A percentile compares a stretch with the other conserved stretches of the same genome.
Conservation (phyloP, 805 yeast genomes). For the Candida maris region DNA sequence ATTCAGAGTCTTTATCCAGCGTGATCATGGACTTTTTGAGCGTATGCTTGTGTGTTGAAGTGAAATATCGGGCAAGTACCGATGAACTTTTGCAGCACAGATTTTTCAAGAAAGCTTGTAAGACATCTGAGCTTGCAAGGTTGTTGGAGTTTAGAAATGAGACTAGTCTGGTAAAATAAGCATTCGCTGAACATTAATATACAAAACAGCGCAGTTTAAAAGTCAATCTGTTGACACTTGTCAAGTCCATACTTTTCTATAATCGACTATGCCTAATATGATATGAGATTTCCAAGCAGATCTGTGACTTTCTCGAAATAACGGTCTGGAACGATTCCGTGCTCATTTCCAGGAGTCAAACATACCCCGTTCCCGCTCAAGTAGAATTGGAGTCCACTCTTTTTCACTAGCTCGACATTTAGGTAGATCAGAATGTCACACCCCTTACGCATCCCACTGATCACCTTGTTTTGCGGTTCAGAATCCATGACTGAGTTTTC, state of each 20-base stretch:
- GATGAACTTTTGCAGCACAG: constrained; percentile 80
- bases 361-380: constrained; percentile 73
- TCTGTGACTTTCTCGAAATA: constrained; percentile 37
- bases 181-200: neutral
- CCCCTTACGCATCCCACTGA: constrained; percentile 71
- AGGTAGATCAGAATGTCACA: constrained; percentile 60
- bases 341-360: constrained; percentile 55
- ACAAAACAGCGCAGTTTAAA: no score
- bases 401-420: constrained; percentile 47
- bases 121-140: constrained; percentile 53
- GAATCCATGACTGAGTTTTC: constrained; percentile 1
- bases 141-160: constrained; percentile 40
- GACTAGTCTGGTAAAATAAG: neutral
- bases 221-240: no score
- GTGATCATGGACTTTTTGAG: constrained; percentile 82
- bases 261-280: neutral
- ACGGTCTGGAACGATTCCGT: constrained; percentile 47
- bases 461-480: constrained; percentile 32
- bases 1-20: constrained; percentile 68
- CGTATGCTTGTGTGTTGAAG: constrained; percentile 92
- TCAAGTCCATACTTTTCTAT: neutral
- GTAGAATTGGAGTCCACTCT: constrained; percentile 47
- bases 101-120: constrained; percentile 63
- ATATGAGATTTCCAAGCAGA: constrained; percentile 13
- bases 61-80: constrained; percentile 83